Evolutionary conservation across 1,284 basidiomycete species (phyloP).

Genomic region (Rhodotorula sp.): DNA sequence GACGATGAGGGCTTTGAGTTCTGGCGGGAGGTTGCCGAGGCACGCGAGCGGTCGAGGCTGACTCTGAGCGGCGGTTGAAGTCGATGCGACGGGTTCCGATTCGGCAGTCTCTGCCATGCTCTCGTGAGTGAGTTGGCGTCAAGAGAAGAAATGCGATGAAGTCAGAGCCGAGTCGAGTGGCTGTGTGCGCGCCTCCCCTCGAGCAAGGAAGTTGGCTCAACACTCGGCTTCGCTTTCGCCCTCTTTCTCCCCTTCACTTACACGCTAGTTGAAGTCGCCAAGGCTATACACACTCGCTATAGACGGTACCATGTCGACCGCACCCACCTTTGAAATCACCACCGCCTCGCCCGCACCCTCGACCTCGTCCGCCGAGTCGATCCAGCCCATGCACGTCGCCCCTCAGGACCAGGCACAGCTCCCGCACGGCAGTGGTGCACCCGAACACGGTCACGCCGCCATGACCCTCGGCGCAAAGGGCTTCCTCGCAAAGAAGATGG

Average conservation of each 20-base stretch:
- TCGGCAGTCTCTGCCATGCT: no score
- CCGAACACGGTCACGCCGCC: constrained; percentile 26
- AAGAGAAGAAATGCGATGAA: no score
- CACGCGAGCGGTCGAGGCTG: constrained; percentile 7
- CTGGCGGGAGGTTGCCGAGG: constrained; percentile 26
- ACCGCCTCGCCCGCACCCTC: constrained; percentile 24
- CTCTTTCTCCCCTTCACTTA: background rate
- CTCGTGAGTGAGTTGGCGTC: no score
- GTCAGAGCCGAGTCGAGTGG: no score
- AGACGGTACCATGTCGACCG: constrained; percentile 9
- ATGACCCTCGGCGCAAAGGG: constrained; percentile 38
- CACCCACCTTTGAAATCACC: constrained; percentile 19
- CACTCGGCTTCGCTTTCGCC: background rate
- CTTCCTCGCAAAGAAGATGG: constrained; percentile 42
- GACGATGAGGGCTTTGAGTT: constrained; percentile 37
- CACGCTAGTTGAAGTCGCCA: background rate
- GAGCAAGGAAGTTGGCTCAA: background rate
- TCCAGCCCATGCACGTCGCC: constrained; percentile 31
- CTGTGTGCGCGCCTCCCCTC: no score
- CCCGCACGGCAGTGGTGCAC: constrained; percentile 25
- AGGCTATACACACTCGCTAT: background rate
- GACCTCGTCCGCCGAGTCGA: constrained; percentile 13
- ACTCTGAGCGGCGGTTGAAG: background rate
- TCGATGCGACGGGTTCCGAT: background rate
- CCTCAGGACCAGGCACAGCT: constrained; percentile 16